A percentile compares a stretch with the other conserved stretches of the same genome.
phyloP scores from a whole-genome alignment of 2,329 filamentous ascomycete species.

The Apiospora malaysiana region DNA sequence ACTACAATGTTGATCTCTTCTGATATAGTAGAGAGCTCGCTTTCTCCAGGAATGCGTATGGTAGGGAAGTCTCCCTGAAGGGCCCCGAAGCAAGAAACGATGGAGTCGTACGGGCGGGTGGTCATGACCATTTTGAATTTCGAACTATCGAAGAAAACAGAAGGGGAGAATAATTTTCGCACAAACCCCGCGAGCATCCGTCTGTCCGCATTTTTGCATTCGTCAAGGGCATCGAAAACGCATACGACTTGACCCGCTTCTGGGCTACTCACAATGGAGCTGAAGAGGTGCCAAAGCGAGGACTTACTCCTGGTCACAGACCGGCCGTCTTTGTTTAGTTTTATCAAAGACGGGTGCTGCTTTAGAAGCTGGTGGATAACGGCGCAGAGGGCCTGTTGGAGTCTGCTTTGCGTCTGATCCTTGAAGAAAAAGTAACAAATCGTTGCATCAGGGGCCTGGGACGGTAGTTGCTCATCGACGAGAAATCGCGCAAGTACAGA shows the following conservation, averaged over 20 bases:
- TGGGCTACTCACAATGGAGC: background rate
- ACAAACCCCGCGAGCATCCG: background rate
- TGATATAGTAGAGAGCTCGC: background rate
- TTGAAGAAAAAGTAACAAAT: background rate
- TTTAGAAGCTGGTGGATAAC: background rate
- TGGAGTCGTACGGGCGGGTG: no score
- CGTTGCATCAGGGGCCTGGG: background rate
- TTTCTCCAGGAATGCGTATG: no score
- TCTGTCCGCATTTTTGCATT: background rate
- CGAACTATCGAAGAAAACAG: no score
- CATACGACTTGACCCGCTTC: background rate
- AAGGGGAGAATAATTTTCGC: no score
- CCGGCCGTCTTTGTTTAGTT: background rate
- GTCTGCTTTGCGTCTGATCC: background rate
- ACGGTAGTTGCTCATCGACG: conserved; percentile 34
- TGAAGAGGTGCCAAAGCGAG: background rate
- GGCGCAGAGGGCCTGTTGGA: background rate
- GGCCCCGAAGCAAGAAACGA: no score
- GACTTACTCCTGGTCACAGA: background rate
- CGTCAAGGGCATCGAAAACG: background rate
- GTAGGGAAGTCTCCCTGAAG: background rate
- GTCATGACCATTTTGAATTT: background rate
- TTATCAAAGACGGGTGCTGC: background rate
- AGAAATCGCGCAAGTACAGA: conserved; percentile 44
- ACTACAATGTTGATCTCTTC: background rate